Evolutionary conservation across 148 eudicot species (phyloP).

Genomic region (Rhododendron mucronatum): DNA sequence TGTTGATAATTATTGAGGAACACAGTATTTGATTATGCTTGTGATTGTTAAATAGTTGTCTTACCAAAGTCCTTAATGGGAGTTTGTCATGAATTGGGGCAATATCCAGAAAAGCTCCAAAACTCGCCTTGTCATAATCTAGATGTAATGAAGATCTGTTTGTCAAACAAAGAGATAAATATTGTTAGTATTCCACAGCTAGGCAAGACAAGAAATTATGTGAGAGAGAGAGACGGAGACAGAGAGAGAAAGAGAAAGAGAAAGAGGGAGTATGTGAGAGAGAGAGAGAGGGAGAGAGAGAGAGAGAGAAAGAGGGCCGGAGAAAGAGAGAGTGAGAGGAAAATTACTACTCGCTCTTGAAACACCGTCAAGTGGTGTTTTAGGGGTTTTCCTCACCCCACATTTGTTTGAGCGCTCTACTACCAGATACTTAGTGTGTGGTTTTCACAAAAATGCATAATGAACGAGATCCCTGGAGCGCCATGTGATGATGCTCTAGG

Average conservation of each 20-base stretch:
- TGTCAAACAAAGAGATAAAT: neutral
- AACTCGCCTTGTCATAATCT: slow-evolving; percentile 14
- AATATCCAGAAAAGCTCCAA: slow-evolving; percentile 17
- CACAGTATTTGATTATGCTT: neutral
- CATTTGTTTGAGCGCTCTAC: no score
- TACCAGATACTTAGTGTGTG: fast-evolving
- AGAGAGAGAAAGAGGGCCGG: no score
- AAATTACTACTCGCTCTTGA: neutral
- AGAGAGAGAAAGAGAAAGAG: no score
- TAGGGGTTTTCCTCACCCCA: fast-evolving
- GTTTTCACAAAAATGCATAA: no score
- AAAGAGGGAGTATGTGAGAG: no score
- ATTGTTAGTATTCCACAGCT: neutral
- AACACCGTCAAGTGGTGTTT: neutral
- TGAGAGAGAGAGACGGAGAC: neutral
- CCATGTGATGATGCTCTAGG: no score
- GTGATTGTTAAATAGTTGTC: neutral
- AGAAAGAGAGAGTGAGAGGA: neutral
- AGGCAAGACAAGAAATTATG: neutral
- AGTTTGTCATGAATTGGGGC: slow-evolving; percentile 10
- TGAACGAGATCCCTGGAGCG: no score
- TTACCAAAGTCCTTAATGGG: slow-evolving; percentile 19
- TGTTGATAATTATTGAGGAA: neutral
- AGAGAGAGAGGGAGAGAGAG: neutral
- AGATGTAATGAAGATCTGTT: neutral